Evolutionary conservation across 306 rosid species (phyloP).

Genomic region (Vigna reflexopilosa): DNA sequence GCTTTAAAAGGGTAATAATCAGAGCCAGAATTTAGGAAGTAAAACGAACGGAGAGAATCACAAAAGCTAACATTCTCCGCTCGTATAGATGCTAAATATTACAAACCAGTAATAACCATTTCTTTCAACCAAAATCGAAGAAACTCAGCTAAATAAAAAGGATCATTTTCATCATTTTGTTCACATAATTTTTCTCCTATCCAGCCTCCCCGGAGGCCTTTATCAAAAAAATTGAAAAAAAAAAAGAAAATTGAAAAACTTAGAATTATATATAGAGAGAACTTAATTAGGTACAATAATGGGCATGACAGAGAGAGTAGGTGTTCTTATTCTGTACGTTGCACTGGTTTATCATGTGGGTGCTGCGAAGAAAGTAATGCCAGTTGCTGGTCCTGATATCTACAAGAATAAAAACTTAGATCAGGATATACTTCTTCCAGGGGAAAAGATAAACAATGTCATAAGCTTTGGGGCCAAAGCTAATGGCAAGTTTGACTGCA

Average conservation of each 20-base stretch:
- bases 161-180: background rate
- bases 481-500: slow-evolving; percentile 61
- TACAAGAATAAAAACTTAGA: slow-evolving; percentile 41
- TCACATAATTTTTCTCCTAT: slow-evolving; percentile 27
- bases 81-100: slow-evolving; percentile 38
- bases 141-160: slow-evolving; percentile 10
- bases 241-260: background rate
- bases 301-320: slow-evolving; percentile 44
- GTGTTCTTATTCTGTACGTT: slow-evolving; percentile 41
- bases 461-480: slow-evolving; percentile 64
- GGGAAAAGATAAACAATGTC: slow-evolving; percentile 59
- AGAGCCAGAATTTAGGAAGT: slow-evolving; percentile 37
- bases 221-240: background rate
- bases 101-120: slow-evolving; percentile 42
- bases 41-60: background rate
- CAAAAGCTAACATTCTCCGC: slow-evolving; percentile 25
- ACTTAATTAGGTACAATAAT: slow-evolving; percentile 50
- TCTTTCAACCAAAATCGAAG: slow-evolving; percentile 36
- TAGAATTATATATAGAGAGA: background rate
- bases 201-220: slow-evolving; percentile 42
- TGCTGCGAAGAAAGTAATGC: slow-evolving; percentile 24
- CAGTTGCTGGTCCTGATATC: slow-evolving; percentile 48
- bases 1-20: slow-evolving; percentile 8
- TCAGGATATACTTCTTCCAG: slow-evolving; percentile 47
- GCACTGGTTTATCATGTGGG: slow-evolving; percentile 36